Conservation (phyloP, 164 flowering plant genomes). For the Dillenia suffruticosa region DNA sequence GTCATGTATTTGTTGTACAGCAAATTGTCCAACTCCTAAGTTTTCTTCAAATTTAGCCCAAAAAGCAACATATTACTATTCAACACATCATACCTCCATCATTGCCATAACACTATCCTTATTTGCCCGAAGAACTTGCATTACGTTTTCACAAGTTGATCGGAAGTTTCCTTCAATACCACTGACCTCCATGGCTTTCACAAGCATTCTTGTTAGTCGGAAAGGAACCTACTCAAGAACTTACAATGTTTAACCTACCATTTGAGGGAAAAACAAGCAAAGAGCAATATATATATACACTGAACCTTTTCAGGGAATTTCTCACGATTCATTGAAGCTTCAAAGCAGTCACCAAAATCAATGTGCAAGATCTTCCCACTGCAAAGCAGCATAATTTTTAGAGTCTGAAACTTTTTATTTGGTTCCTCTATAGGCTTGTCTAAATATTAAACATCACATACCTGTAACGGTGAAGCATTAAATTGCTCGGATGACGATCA, state of each 20-base stretch:
- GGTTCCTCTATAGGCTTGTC: too few relatives aligned
- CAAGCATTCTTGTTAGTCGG: conserved; percentile 99
- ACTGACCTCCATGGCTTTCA: conserved; percentile 99
- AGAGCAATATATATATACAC: neutral
- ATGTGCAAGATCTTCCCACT: conserved; percentile 99
- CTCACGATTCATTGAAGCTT: conserved; percentile 97
- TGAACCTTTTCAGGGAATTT: conserved; percentile 95
- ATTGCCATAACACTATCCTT: conserved; percentile 99
- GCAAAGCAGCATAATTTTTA: conserved; percentile 13
- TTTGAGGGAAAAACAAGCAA: neutral
- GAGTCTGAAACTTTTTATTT: too few relatives aligned
- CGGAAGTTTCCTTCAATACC: conserved; percentile 97
- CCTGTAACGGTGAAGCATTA: conserved; percentile 98
- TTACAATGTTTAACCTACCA: neutral
- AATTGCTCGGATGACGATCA: conserved; percentile 98
- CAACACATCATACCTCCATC: conserved; percentile 80
- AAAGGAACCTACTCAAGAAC: conserved; percentile 77
- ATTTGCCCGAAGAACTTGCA: conserved; percentile 91
- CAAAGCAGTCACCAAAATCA: conserved; percentile 99
- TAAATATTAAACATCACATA: conserved; percentile 14
- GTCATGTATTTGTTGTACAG: too few relatives aligned
- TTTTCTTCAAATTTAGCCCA: too few relatives aligned
- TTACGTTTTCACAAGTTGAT: conserved; percentile 96
- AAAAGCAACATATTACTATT: neutral
- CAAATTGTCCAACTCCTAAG: too few relatives aligned